Evolutionary conservation across 176 grass and related monocot species (phyloP), one percentile per base, ranked within the genome.

Genomic region (Oryza meyeriana): DNA sequence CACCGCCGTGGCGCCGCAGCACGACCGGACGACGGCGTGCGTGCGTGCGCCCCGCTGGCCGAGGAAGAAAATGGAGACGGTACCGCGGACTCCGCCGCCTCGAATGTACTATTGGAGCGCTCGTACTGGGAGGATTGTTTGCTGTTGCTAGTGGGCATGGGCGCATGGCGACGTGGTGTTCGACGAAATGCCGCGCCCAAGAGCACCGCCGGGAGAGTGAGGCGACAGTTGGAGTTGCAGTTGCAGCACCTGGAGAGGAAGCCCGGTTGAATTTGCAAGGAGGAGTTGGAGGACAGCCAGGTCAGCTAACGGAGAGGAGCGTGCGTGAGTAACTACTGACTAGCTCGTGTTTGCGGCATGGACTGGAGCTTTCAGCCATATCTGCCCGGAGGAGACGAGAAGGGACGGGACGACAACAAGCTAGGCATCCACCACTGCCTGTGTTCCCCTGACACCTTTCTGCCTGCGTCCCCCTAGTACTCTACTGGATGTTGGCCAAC

Each of bases 161-260:
- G 45, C 45, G 25, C 7, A 36, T 20, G 78, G 22, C 14, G 20
- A 10, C 20, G 3, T 2, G 1, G 0, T 75, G 77, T 6, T 86
- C 35, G 77, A 75, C 77, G 70, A 67, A 75, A 81, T 58, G 70
- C 45, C 47, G 70, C 84, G 3, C 13, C 42, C 55, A 30, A 41
- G 6, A 26, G 25, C 44, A 47, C 44, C 13, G 5, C 13, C 12
- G 11, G 40, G 40, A 42, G 40, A 42, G 40, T 42, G 45, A 48
- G 4, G 42, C 12, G 45, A 11, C 14, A 16, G 45, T 1, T 18
- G 45, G 45, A 17, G 1, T 16, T 18, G 4, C 8, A 20, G 14
- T 55, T 6, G 6, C 50, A 55, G 9, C 42, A 50, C 16, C 47
- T 50, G 47, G 20, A 12, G 41, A 12, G 41, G 41, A 44, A 11